Conservation (phyloP, 2,329 filamentous ascomycete species). For the Aspergillus costaricaensis region DNA sequence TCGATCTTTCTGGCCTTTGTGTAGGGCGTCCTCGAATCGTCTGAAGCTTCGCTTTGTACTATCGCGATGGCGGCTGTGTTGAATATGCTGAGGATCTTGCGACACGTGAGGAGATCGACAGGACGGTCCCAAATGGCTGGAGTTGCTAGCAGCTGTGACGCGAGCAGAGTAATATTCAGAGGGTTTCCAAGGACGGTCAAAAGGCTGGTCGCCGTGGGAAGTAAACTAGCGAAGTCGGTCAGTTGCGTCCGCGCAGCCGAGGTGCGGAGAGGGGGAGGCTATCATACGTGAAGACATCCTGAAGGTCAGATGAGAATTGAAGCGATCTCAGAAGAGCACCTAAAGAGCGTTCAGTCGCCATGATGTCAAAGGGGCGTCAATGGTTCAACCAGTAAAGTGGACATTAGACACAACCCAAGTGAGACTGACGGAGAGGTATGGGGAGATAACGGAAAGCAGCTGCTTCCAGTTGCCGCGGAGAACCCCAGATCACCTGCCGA, state of each 20-base stretch:
- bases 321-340: constrained; percentile 62
- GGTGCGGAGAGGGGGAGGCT: not conserved
- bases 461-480: constrained; percentile 27
- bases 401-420: constrained; percentile 9
- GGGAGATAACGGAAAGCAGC: not conserved
- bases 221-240: constrained; percentile 43
- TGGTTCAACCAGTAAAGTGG: not conserved
- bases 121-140: constrained; percentile 60
- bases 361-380: constrained; percentile 27
- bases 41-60: constrained; percentile 48
- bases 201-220: constrained; percentile 54
- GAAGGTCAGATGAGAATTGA: constrained; percentile 58
- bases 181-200: constrained; percentile 59
- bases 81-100: constrained; percentile 62
- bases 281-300: constrained; percentile 61
- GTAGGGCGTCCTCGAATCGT: constrained; percentile 38
- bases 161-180: constrained; percentile 61
- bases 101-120: constrained; percentile 57
- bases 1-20: constrained; percentile 54
- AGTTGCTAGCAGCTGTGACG: constrained; percentile 60
- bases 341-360: constrained; percentile 63
- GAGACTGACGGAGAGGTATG: not conserved
- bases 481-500: constrained; percentile 37
- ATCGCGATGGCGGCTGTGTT: constrained; percentile 61
- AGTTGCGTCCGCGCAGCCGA: constrained; percentile 12